phyloP scores from a whole-genome alignment of 768 basidiomycete genomes.

The Trichaptum fuscoviolaceum region DNA sequence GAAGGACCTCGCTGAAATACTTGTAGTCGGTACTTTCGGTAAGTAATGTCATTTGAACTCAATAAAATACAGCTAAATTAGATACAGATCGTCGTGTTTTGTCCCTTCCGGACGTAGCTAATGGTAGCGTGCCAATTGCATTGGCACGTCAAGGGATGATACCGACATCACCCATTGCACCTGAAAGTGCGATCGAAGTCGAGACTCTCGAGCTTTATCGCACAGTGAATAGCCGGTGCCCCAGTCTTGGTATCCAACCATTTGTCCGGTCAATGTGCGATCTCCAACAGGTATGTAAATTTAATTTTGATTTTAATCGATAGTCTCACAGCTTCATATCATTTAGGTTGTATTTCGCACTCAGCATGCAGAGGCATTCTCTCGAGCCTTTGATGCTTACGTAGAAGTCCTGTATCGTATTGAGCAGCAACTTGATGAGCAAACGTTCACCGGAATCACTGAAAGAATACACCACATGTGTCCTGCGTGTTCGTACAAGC shows the following conservation, averaged over 20 bases:
- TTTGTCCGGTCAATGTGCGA: background rate
- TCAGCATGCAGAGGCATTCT: constrained; percentile 12
- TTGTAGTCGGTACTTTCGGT: background rate
- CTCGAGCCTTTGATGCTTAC: constrained; percentile 22
- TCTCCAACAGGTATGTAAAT: background rate
- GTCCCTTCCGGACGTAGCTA: background rate
- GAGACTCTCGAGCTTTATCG: background rate
- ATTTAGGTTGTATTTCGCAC: background rate
- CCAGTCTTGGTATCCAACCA: background rate
- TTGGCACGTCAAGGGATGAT: background rate
- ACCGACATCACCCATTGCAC: background rate
- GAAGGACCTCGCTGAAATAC: background rate
- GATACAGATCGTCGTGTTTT: background rate
- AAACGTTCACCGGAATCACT: constrained; percentile 14
- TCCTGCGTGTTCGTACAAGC: constrained; percentile 21
- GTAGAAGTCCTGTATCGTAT: constrained; percentile 18
- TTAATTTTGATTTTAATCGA: background rate
- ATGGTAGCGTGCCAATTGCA: background rate
- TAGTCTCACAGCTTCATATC: background rate
- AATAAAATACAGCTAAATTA: background rate
- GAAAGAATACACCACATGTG: constrained; percentile 21
- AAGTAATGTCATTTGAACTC: background rate
- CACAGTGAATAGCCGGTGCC: background rate
- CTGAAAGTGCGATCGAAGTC: background rate
- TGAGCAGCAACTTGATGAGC: constrained; percentile 9